Base-by-base conservation (phyloP, 192 early-diverging fungal genomes). In the Backusella circina region DNA sequence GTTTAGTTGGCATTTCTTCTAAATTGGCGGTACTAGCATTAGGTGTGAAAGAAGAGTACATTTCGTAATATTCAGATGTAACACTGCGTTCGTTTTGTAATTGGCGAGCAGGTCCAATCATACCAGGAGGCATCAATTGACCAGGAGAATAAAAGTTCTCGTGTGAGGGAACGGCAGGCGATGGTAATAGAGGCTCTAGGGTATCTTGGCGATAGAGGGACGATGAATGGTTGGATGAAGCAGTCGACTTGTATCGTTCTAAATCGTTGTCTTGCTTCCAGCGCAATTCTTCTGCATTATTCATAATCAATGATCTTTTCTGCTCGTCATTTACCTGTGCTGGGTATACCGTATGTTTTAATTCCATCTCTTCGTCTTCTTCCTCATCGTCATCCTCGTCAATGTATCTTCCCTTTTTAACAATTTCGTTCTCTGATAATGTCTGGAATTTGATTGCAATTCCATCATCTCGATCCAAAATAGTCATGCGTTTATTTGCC, bases 21-120 rank as follows among this genome's bases (percentile, higher is more conserved):
- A 28, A 37, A 21, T 28, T 70, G 54, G 21, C 54, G 2, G 54
- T 28, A 13, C 54, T 61, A 7, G 50, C 71, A 6, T 73, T 36
- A 9, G 73, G 73, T 1, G 36, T 41, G 15, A 61, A 74, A 16
- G 73, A 50, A 30, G 73, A 38, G n/a, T 74, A 74, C 32, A 74
- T 65, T 37, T 74, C 73, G 10, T 32, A 32, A 65, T 65, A 44
- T 10, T 74, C 73, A n/a, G 64, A 74, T 10, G 73, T 74, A 44
- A 74, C 32, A 66, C 65, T 74, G 5, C 57, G 73, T 16, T 74
- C 64, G 33, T 54, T 61, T 18, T 72, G 71, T 32, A 30, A 35
- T 30, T 31, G 51, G 28, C 33, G 31, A 18, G 32, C 12, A 70
- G 33, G 28, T 41, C 38, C 68, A 21, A 39, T 5, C n/a, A 21